Evolutionary conservation across 2,329 filamentous ascomycete species (phyloP).

Genomic region (Rhynchosporium secalis): DNA sequence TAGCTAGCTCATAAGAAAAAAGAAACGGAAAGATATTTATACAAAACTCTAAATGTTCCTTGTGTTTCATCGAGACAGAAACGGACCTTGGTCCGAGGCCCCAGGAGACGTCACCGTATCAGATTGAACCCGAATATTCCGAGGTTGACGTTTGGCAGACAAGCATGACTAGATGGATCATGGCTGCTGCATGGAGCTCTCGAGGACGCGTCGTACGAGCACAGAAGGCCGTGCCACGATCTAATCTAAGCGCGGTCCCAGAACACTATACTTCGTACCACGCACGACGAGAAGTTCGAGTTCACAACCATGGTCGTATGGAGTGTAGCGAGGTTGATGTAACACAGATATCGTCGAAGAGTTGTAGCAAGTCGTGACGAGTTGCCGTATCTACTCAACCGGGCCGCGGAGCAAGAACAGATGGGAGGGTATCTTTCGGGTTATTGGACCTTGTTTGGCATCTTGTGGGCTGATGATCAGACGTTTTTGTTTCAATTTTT

Average conservation of each 20-base stretch:
- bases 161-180: background rate
- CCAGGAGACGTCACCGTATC: constrained; percentile 10
- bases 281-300: background rate
- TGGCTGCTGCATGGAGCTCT: background rate
- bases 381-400: background rate
- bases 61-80: background rate
- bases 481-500: background rate
- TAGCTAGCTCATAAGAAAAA: background rate
- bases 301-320: background rate
- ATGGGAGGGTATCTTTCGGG: no score
- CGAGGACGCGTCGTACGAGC: background rate
- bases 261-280: no score
- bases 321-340: background rate
- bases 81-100: constrained; percentile 3
- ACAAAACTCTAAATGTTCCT: background rate
- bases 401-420: background rate
- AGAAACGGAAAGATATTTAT: background rate
- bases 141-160: no score
- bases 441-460: background rate
- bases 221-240: background rate
- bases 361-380: background rate
- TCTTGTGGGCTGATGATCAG: background rate
- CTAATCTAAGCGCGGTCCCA: background rate
- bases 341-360: background rate
- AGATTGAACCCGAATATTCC: background rate